phyloP scores from a whole-genome alignment of 2,329 filamentous ascomycete species.

The Calonectria henricotiae region DNA sequence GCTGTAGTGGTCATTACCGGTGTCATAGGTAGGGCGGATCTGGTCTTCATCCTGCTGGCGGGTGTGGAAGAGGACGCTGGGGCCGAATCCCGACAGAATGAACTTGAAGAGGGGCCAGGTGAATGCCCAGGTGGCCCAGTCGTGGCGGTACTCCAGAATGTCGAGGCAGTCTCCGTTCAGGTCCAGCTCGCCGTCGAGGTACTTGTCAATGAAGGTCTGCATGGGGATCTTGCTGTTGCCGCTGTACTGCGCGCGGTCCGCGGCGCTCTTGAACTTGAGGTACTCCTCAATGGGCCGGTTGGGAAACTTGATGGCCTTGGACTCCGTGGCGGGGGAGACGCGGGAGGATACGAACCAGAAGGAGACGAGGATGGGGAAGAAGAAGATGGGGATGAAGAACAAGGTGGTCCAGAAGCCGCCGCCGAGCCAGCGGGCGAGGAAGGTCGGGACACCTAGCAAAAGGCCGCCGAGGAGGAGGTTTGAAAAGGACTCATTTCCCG shows the following conservation, averaged over 20 bases:
- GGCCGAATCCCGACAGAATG: slow-evolving; percentile 89
- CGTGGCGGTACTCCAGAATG: slow-evolving; percentile 92
- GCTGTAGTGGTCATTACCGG: slow-evolving; percentile 97
- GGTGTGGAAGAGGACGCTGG: slow-evolving; percentile 93
- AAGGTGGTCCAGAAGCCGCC: slow-evolving; percentile 91
- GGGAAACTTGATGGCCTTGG: slow-evolving; percentile 86
- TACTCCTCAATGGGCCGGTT: slow-evolving; percentile 93
- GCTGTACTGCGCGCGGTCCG: slow-evolving; percentile 76
- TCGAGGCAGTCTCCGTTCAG: slow-evolving; percentile 96
- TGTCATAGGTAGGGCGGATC: slow-evolving; percentile 97
- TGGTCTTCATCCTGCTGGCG: slow-evolving; percentile 97
- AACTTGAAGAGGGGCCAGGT: slow-evolving; percentile 88
- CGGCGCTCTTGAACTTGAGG: slow-evolving; percentile 81
- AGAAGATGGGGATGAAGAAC: slow-evolving; percentile 85
- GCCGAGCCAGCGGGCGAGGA: slow-evolving; percentile 87
- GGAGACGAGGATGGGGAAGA: slow-evolving; percentile 82
- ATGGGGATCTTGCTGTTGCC: slow-evolving; percentile 88
- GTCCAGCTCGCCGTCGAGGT: slow-evolving; percentile 94
- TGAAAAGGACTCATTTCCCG: slow-evolving; percentile 89
- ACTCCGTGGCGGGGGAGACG: slow-evolving; percentile 90
- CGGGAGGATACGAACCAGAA: slow-evolving; percentile 89
- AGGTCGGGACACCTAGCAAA: slow-evolving; percentile 81
- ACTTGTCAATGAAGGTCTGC: slow-evolving; percentile 97
- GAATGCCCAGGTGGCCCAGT: slow-evolving; percentile 96
- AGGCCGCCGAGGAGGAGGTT: slow-evolving; percentile 83